phyloP scores from a whole-genome alignment of 2,329 filamentous ascomycete genomes.

The Diaporthe batatas region DNA sequence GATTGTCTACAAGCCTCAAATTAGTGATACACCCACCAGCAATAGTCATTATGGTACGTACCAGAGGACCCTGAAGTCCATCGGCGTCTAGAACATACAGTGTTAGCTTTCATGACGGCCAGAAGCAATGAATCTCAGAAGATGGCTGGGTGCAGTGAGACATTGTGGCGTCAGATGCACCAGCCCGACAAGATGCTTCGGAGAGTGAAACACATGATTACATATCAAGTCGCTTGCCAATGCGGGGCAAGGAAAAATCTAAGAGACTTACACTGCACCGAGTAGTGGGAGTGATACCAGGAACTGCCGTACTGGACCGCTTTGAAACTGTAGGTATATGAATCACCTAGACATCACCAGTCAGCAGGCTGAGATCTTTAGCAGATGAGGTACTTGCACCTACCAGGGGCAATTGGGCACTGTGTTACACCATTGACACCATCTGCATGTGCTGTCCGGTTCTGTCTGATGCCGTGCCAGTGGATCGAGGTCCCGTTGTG shows the following conservation, averaged over 20 bases:
- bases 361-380: neutral
- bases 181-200: neutral
- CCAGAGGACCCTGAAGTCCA: constrained; percentile 72
- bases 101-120: neutral
- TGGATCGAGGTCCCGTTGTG: constrained; percentile 73
- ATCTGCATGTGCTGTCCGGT: constrained; percentile 75
- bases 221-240: neutral
- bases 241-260: neutral
- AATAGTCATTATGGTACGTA: constrained; percentile 47
- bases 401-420: constrained; percentile 69
- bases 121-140: neutral
- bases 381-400: too few relatives aligned
- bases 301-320: constrained; percentile 57
- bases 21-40: neutral
- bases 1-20: constrained; percentile 36
- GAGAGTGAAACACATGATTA: neutral
- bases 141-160: neutral
- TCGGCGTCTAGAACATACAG: constrained; percentile 62
- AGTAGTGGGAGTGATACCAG: constrained; percentile 59
- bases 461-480: constrained; percentile 77
- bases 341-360: constrained; percentile 50
- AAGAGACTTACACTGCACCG: constrained; percentile 58
- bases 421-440: constrained; percentile 72
- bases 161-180: neutral
- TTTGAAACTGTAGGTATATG: constrained; percentile 73